These are phyloP conservation scores for Beta lomatogona DNA, from an alignment of 179 eudicot species.

Conservation along the genomic window DNA sequence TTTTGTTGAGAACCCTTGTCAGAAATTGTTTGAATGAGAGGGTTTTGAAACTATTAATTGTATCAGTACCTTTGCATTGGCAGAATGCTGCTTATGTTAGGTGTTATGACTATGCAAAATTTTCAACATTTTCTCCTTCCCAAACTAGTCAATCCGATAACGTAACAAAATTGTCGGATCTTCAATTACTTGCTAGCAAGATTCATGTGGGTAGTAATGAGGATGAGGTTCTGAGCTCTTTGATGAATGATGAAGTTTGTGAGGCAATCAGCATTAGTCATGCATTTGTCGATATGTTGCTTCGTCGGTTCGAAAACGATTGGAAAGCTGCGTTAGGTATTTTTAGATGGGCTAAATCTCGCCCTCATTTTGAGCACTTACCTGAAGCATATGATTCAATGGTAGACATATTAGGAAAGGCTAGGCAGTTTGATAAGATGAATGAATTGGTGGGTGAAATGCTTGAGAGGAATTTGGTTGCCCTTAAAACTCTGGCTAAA, in stretches of 20 bases:
- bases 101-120: conserved; percentile 16
- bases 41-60: conserved; percentile 15
- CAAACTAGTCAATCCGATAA: conserved; percentile 14
- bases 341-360: conserved; percentile 71
- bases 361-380: conserved; percentile 45
- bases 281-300: conserved; percentile 47
- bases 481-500: conserved; percentile 62
- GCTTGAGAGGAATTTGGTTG: conserved; percentile 45
- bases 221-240: conserved; percentile 47
- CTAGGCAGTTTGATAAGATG: conserved; percentile 76
- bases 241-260: conserved; percentile 51
- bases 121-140: conserved; percentile 10
- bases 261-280: conserved; percentile 41
- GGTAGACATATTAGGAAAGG: conserved; percentile 89
- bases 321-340: conserved; percentile 81
- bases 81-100: conserved; percentile 11
- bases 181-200: conserved; percentile 41
- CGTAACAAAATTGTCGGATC: conserved; percentile 30
- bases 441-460: conserved; percentile 60
- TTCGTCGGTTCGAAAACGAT: conserved; percentile 68
- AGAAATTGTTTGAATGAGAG: conserved; percentile 26
- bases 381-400: conserved; percentile 59
- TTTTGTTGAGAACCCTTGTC: conserved; percentile 18
- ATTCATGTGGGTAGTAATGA: conserved; percentile 41
- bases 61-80: conserved; percentile 11